Evolutionary conservation across 441 rosid species (phyloP).

Genomic region (Populus trichocarpa): DNA sequence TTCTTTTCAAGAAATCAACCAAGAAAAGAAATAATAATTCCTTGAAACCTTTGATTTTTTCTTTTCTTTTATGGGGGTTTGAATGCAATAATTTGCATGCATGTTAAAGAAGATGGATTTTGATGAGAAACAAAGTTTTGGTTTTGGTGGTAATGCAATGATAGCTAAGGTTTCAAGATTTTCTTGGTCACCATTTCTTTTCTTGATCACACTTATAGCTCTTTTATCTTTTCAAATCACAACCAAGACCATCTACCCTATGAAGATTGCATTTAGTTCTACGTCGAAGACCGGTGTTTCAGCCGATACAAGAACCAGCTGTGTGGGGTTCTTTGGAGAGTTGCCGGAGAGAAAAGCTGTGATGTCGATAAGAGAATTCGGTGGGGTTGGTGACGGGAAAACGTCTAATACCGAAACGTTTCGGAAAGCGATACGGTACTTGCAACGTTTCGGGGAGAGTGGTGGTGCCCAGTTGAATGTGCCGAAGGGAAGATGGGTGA

Average conservation of each 20-base stretch:
- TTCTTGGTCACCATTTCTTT: conserved; percentile 46
- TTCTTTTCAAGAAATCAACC: background rate
- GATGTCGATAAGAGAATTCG: conserved; percentile 70
- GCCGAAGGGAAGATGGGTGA: conserved; percentile 74
- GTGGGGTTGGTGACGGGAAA: conserved; percentile 83
- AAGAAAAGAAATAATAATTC: background rate
- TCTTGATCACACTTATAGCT: conserved; percentile 44
- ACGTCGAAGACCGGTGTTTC: conserved; percentile 4
- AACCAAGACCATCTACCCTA: conserved; percentile 35
- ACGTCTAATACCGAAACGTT: conserved; percentile 75
- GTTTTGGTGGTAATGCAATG: conserved; percentile 7
- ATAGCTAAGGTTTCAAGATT: conserved; percentile 32
- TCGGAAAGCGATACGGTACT: conserved; percentile 50
- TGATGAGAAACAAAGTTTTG: conserved; percentile 27
- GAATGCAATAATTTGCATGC: background rate
- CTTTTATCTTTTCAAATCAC: conserved; percentile 60
- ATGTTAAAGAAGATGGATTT: conserved; percentile 35
- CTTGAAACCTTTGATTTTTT: background rate
- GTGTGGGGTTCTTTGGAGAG: conserved; percentile 35
- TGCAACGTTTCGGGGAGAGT: conserved; percentile 37
- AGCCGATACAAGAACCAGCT: conserved; percentile 19
- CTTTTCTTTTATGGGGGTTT: background rate
- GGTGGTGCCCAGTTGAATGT: conserved; percentile 80
- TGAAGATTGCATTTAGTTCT: conserved; percentile 10
- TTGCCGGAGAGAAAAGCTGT: conserved; percentile 44